Evolutionary conservation across 1,284 basidiomycete genomes (phyloP).

Genomic region (Cryptococcus sp.): DNA sequence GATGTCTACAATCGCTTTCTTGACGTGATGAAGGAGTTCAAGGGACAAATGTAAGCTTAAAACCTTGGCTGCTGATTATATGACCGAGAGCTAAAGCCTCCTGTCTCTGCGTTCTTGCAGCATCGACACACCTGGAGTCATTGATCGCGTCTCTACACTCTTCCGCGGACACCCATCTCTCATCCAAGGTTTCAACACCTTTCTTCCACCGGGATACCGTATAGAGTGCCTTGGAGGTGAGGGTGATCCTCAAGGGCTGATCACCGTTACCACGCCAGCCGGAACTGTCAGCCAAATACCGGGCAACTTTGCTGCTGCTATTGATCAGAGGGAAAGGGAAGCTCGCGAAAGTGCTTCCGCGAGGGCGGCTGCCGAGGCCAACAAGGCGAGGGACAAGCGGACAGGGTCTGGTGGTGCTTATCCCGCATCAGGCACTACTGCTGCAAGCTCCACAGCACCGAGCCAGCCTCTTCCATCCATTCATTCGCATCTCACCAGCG

Average conservation of each 20-base stretch:
- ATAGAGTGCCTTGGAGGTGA: constrained; percentile 70
- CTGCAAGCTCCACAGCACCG: constrained; percentile 10
- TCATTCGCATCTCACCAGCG: constrained; percentile 22
- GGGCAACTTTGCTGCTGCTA: constrained; percentile 48
- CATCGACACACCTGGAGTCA: constrained; percentile 98
- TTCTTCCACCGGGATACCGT: constrained; percentile 92
- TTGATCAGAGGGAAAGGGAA: constrained; percentile 34
- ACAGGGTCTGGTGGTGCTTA: constrained; percentile 4
- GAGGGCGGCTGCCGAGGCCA: constrained; percentile 7
- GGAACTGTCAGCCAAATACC: constrained; percentile 70
- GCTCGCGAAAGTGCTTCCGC: constrained; percentile 17
- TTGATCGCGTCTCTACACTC: constrained; percentile 91
- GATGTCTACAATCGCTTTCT: constrained; percentile 97
- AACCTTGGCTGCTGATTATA: neutral
- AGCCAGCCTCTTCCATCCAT: constrained; percentile 21
- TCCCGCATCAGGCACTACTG: constrained; percentile 10
- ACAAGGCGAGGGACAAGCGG: constrained; percentile 9
- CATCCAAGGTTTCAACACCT: constrained; percentile 99
- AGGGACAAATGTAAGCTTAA: constrained; percentile 82
- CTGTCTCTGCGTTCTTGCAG: constrained; percentile 54
- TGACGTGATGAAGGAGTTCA: constrained; percentile 99
- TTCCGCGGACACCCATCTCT: constrained; percentile 92
- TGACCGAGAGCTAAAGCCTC: neutral
- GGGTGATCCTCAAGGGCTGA: constrained; percentile 70
- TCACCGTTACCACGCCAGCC: constrained; percentile 91